Conservation (phyloP, 2,329 filamentous ascomycete genomes). For the Penicillium sp. region DNA sequence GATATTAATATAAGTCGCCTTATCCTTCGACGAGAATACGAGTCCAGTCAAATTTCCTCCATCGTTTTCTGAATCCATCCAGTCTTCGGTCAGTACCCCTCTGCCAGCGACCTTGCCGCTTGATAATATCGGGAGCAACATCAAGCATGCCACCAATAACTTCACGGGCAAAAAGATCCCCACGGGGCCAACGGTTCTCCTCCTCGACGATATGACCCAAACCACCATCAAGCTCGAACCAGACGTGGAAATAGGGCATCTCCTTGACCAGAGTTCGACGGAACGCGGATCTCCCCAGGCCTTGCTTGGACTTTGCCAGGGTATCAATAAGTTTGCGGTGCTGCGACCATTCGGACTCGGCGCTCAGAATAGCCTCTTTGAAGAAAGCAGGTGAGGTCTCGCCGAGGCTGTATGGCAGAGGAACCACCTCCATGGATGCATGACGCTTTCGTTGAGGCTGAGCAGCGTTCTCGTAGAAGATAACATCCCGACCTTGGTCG, state of each 20-base stretch:
- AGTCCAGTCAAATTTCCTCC: slow-evolving; percentile 94
- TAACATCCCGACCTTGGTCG: slow-evolving; percentile 84
- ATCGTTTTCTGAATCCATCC: slow-evolving; percentile 79
- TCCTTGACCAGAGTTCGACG: slow-evolving; percentile 83
- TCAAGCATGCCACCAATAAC: slow-evolving; percentile 92
- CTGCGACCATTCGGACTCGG: slow-evolving; percentile 93
- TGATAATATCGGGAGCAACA: slow-evolving; percentile 77
- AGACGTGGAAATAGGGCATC: slow-evolving; percentile 98
- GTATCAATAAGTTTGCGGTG: slow-evolving; percentile 96
- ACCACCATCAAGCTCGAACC: slow-evolving; percentile 91
- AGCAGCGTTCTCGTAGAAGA: slow-evolving; percentile 98
- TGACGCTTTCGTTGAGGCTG: slow-evolving; percentile 77
- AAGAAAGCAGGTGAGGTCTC: slow-evolving; percentile 94
- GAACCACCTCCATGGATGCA: slow-evolving; percentile 82
- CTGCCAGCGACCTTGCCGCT: slow-evolving; percentile 86
- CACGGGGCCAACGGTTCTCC: slow-evolving; percentile 78
- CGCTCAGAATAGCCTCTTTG: slow-evolving; percentile 84
- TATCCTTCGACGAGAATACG: slow-evolving; percentile 61
- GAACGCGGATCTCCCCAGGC: slow-evolving; percentile 80
- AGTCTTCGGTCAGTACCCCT: slow-evolving; percentile 68
- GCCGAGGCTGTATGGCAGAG: slow-evolving; percentile 87
- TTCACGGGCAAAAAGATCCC: slow-evolving; percentile 91
- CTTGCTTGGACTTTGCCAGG: slow-evolving; percentile 58
- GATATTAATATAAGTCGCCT: not conserved
- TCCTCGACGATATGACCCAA: slow-evolving; percentile 93